Evolutionary conservation across 345 rosid species (phyloP).

Genomic region (Limnanthes douglasii): DNA sequence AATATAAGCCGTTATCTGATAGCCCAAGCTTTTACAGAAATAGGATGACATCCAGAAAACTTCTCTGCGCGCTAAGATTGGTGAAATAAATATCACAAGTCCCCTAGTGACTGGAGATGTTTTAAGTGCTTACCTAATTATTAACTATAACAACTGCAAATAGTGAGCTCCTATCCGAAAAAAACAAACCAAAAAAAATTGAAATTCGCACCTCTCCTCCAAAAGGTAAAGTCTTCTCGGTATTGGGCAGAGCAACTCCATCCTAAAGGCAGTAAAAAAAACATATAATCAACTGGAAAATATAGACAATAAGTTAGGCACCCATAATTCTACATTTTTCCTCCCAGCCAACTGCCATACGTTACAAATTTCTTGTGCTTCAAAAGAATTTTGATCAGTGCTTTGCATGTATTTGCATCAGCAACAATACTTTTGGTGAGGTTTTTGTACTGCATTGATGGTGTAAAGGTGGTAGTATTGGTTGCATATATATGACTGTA

Average conservation of each 20-base stretch:
- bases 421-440: not conserved
- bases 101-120: too few species aligned
- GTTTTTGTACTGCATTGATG: not conserved
- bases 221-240: slow-evolving; percentile 81
- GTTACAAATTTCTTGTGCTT: not conserved
- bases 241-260: slow-evolving; percentile 83
- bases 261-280: slow-evolving; percentile 37
- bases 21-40: too few species aligned
- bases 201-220: slow-evolving; percentile 76
- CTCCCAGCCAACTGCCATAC: too few species aligned
- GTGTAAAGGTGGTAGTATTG: not conserved
- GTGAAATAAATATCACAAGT: too few species aligned
- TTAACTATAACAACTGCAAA: slow-evolving; percentile 2
- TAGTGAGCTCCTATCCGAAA: slow-evolving; percentile 4
- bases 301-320: not conserved
- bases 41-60: too few species aligned
- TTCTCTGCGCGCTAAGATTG: too few species aligned
- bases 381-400: not conserved
- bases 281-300: not conserved
- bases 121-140: too few species aligned
- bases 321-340: not conserved
- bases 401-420: not conserved
- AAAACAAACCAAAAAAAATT: slow-evolving; percentile 6
- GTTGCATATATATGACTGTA: too few species aligned
- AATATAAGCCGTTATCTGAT: too few species aligned